These are phyloP conservation scores for Aspergillus hancockii DNA, from an alignment of 495 filamentous ascomycete genomes.

Conservation along the genomic window DNA sequence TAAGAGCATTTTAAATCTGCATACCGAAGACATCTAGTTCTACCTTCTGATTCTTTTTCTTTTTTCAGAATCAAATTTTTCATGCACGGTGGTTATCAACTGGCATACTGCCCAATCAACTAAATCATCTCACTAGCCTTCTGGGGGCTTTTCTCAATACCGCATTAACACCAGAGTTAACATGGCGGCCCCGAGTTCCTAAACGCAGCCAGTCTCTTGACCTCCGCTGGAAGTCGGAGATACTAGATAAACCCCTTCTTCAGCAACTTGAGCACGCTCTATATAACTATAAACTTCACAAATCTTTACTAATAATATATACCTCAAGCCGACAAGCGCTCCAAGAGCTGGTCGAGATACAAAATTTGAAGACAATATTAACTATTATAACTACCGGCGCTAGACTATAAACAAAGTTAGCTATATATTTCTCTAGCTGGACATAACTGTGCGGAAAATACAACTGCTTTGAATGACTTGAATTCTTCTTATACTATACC, in stretches of 20 bases:
- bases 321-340: slow-evolving; percentile 17
- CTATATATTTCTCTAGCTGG: slow-evolving; percentile 19
- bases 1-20: no score
- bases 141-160: slow-evolving; percentile 28
- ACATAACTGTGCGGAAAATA: neutral
- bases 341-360: neutral
- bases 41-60: no score
- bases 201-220: slow-evolving; percentile 24
- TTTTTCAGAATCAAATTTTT: no score
- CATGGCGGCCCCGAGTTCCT: slow-evolving; percentile 30
- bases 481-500: no score
- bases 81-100: slow-evolving; percentile 33
- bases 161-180: slow-evolving; percentile 28
- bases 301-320: slow-evolving; percentile 12
- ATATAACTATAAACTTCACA: slow-evolving; percentile 28
- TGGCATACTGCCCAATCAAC: slow-evolving; percentile 32
- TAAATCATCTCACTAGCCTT: slow-evolving; percentile 34
- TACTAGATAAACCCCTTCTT: slow-evolving; percentile 29
- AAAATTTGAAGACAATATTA: slow-evolving; percentile 33
- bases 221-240: slow-evolving; percentile 27
- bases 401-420: slow-evolving; percentile 37
- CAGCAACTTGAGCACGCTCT: slow-evolving; percentile 21
- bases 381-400: slow-evolving; percentile 33
- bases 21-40: no score
- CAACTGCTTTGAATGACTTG: no score